phyloP scores from a whole-genome alignment of 2,329 filamentous ascomycete species.

The Epicoccum sorghinum region DNA sequence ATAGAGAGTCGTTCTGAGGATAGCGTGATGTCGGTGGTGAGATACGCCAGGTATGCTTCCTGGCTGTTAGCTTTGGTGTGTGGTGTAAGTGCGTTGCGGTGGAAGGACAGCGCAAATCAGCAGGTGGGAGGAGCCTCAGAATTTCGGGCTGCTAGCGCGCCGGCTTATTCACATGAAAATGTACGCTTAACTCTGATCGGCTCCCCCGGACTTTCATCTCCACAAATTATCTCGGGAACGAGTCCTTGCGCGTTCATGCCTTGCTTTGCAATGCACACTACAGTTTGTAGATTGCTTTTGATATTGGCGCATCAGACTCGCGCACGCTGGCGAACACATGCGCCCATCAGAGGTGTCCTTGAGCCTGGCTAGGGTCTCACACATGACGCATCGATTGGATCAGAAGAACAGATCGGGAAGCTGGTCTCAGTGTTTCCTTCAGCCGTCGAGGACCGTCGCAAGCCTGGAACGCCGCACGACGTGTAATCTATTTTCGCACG shows the following conservation, averaged over 20 bases:
- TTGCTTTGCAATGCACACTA: conserved; percentile 2
- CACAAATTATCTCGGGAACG: conserved; percentile 5
- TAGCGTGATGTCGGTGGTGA: conserved; percentile 26
- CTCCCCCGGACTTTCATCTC: conserved; percentile 23
- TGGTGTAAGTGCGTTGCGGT: conserved; percentile 25
- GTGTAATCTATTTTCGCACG: conserved; percentile 1
- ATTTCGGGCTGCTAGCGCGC: conserved; percentile 26
- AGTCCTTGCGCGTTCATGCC: conserved; percentile 11
- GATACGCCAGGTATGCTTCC: conserved; percentile 40
- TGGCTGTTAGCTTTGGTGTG: conserved; percentile 28
- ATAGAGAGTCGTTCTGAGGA: conserved; percentile 48
- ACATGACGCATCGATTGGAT: conserved; percentile 19
- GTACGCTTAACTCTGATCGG: conserved; percentile 15
- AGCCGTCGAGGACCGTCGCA: conserved; percentile 1
- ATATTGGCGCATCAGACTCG: not conserved
- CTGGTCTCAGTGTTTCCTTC: conserved; percentile 1
- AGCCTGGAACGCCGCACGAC: conserved; percentile 3
- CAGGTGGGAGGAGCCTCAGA: conserved; percentile 20
- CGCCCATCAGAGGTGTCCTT: not conserved
- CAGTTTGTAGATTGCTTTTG: not conserved
- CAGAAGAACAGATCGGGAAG: conserved; percentile 5
- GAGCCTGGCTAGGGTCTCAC: conserved; percentile 16
- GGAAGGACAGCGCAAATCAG: conserved; percentile 23
- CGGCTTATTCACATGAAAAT: conserved; percentile 33
- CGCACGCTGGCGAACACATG: not conserved